Evolutionary conservation across 2,329 filamentous ascomycete species (phyloP).

Genomic region (Xylaria sp.): DNA sequence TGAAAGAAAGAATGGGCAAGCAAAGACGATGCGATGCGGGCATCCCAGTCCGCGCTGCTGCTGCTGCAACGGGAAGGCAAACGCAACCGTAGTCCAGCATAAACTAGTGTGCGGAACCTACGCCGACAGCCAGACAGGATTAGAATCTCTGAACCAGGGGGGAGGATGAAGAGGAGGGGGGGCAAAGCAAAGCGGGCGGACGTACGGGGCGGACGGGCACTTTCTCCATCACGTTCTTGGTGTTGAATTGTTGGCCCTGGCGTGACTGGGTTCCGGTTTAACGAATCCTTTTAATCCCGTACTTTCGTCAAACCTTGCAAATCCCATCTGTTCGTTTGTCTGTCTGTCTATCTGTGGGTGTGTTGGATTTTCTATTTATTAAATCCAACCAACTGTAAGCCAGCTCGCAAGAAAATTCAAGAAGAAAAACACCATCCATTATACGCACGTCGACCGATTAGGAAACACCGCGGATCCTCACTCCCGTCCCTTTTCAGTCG

Average conservation of each 20-base stretch:
- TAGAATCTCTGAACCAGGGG: not conserved
- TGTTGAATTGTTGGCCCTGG: too few relatives aligned
- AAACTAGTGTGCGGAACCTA: not conserved
- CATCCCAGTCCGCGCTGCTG: slow-evolving; percentile 1
- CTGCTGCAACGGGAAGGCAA: not conserved
- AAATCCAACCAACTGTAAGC: not conserved
- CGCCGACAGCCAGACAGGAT: not conserved
- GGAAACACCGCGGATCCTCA: slow-evolving; percentile 1
- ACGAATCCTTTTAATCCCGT: too few relatives aligned
- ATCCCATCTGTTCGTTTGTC: too few relatives aligned
- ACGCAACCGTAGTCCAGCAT: not conserved
- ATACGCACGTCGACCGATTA: slow-evolving; percentile 15
- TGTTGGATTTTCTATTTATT: too few relatives aligned
- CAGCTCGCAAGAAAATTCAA: not conserved
- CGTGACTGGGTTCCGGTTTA: too few relatives aligned
- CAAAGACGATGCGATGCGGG: not conserved
- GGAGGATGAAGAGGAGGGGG: too few relatives aligned
- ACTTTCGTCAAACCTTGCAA: too few relatives aligned
- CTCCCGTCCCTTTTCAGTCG: slow-evolving; percentile 9
- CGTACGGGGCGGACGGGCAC: too few relatives aligned
- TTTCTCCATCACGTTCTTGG: too few relatives aligned
- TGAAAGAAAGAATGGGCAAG: too few relatives aligned
- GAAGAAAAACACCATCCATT: not conserved
- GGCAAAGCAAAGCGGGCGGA: too few relatives aligned
- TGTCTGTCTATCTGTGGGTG: too few relatives aligned